Conservation (phyloP, 75 land plant genomes). For the Picea sitchensis region DNA sequence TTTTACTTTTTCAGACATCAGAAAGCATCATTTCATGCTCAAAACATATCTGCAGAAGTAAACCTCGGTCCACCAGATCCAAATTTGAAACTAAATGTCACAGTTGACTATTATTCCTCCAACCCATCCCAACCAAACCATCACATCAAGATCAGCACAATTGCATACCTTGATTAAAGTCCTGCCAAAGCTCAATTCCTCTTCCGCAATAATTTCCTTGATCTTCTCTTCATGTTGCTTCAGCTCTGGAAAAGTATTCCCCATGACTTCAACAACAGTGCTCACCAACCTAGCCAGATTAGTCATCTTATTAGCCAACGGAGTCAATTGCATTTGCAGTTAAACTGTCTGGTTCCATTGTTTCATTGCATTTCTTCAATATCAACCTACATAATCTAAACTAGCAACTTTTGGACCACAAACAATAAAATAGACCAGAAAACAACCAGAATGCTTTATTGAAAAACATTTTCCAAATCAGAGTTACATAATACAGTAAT, state of each 20-base stretch:
- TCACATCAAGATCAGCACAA: too few species aligned
- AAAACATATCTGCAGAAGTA: too few species aligned
- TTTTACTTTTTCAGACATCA: too few species aligned
- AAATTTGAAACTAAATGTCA: too few species aligned
- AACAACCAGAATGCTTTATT: background rate
- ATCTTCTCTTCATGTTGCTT: slow-evolving; percentile 60
- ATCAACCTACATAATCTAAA: background rate
- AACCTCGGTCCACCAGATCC: too few species aligned
- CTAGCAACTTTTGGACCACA: background rate
- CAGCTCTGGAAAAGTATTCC: slow-evolving; percentile 78
- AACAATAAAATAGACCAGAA: background rate
- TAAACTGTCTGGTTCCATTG: background rate
- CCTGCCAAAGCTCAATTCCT: slow-evolving; percentile 87
- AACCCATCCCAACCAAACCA: too few species aligned
- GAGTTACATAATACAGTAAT: too few species aligned
- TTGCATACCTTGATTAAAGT: slow-evolving; percentile 66
- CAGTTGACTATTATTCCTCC: too few species aligned
- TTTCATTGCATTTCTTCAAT: background rate
- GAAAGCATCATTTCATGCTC: too few species aligned
- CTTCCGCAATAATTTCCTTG: slow-evolving; percentile 71
- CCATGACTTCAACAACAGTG: slow-evolving; percentile 71
- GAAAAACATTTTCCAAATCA: too few species aligned
- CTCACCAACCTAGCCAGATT: slow-evolving; percentile 60
- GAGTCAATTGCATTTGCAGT: background rate
- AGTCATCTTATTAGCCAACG: background rate